Evolutionary conservation across 1,284 basidiomycete genomes (phyloP), one percentile per base, ranked within the genome.

Genomic region (Exobasidium rhododendri): DNA sequence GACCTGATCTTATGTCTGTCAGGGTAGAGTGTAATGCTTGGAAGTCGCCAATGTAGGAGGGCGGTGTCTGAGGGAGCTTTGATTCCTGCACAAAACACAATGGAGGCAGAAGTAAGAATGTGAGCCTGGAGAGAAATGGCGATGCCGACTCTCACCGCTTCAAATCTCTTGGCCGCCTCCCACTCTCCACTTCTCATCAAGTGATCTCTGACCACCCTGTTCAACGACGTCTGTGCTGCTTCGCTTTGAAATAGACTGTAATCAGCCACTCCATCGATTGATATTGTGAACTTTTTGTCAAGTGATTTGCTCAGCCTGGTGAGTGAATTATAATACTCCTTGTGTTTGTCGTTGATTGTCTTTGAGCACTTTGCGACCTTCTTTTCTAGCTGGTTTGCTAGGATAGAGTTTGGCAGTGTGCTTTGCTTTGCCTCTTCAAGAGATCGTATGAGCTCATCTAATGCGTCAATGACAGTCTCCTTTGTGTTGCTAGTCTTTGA

Each of bases 231-330:
- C 49, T 69, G 63, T 1, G 72, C 68, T 17, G 62, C 62, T 1
- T 52, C 24, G 7, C 62, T 66, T 0, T 62, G 61, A 45, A 78
- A 78, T 4, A 78, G 66, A 2, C 54, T 53, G 0, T 73, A 70
- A 51, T 73, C 67, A 40, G 73, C 69, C 2, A 76, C 58, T 7
- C 64, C 65, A 10, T 73, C 71, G 52, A 71, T 60, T 10, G 69
- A 53, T 10, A 62, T 66, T n/a, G 74, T 64, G 32, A 77, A 76
- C 56, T 69, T 72, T 11, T 67, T 67, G 26, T 78, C 75, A 35
- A 77, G 64, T 13, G 71, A 66, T 47, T 74, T 73, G 20, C 67
- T 64, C 1, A 75, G 56, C 40, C 74, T 75, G 49, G 61, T 59
- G 1, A 78, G 63, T 1, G 69, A 70, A 0, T 61, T 64, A 51